Conservation (phyloP, 108 stramenopile genomes). For the Skeletonema menzelii region DNA sequence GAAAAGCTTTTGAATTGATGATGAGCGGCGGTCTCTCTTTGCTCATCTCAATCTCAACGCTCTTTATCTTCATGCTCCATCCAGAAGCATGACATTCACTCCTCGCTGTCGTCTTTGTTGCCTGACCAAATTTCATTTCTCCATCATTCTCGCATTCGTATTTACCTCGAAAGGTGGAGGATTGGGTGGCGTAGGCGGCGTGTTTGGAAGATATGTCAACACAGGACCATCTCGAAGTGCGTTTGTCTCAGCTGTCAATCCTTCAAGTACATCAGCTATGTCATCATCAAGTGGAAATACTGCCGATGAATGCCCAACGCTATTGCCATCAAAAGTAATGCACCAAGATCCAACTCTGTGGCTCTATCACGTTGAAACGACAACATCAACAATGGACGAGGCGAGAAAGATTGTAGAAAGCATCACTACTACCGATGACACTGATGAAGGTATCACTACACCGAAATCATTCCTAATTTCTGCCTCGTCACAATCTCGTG, state of each 20-base stretch:
- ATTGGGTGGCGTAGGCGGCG: neutral
- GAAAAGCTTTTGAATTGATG: no score
- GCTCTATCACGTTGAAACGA: conserved; percentile 48
- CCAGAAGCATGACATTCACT: neutral
- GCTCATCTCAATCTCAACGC: no score
- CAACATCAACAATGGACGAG: conserved; percentile 52
- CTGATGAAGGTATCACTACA: neutral
- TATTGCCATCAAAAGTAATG: conserved; percentile 5
- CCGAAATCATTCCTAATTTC: conserved; percentile 44
- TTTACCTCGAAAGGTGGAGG: neutral
- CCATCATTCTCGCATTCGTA: neutral
- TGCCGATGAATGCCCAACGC: neutral
- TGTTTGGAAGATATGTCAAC: neutral
- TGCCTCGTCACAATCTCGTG: conserved; percentile 41
- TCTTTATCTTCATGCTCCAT: no score
- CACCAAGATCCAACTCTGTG: conserved; percentile 35
- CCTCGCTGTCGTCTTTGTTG: neutral
- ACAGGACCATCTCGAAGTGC: neutral
- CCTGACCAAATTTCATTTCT: neutral
- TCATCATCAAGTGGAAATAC: neutral
- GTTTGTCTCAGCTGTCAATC: neutral
- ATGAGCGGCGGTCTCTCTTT: no score
- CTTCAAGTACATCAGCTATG: neutral
- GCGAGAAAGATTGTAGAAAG: conserved; percentile 38
- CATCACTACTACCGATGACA: conserved; percentile 16